Base-by-base conservation (phyloP, 352 stramenopile genomes). In the Globisporangium abappressorium region DNA sequence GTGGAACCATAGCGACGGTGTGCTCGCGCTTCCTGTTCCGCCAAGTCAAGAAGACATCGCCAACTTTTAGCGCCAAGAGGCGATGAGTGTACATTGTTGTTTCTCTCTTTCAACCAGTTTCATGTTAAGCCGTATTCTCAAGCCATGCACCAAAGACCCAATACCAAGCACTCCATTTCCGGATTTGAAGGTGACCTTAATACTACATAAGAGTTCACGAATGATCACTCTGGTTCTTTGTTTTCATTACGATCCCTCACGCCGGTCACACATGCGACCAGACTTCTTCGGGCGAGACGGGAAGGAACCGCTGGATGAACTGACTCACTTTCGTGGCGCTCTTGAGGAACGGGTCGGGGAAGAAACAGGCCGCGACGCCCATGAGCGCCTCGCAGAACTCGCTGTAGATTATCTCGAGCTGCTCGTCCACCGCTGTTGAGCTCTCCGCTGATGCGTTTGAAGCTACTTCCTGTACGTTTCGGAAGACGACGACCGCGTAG, bases 351-450 rank as follows among this genome's bases (percentile, higher is more conserved):
- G 85, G 85, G 38, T 92, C 79, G 1, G 85, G 85, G 41, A 89
- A 82, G 71, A 80, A 88, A 30, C 76, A 85, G 26, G 79, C 65
- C 7, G 83, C 68, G 43, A 92, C 69, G 18, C 72, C 80, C 30
- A 89, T 77, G 56, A 93, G 71, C 0, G 80, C 85, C 26, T 93
- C 85, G 43, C 80, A 91, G 53, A 92, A 93, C 57, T 88, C 85
- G 51, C 74, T 79, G 74, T 83, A 93, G 51, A 90, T 86, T 77
- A 93, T 84, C 58, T 90, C 82, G 12, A 92, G 68, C 33, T 77
- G 65, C 41, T 70, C 51, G 20, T 65, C 55, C 9, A 46, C 30
- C 30, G n/a, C 84, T 75, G 26, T 82, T 73, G 22, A 59, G 15
- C 41, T 49, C 41, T 49, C 41, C 5, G 15, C 14, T 49, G 41